Conservation (phyloP, 2,329 filamentous ascomycete species). For the Talaromyces amestolkiae region DNA sequence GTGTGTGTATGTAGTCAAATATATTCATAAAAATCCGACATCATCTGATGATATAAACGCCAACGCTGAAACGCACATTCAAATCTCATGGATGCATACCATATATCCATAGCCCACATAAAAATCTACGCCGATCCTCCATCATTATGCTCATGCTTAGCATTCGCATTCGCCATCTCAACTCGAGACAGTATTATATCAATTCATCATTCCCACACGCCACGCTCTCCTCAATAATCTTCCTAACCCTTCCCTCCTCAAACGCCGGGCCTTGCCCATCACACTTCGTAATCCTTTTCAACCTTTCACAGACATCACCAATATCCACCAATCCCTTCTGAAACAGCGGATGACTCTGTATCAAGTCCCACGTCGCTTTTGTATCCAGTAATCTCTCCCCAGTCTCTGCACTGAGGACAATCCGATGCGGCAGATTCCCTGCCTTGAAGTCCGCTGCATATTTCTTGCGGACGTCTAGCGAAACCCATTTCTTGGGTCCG, state of each 20-base stretch:
- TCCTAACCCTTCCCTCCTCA: constrained; percentile 68
- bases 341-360: constrained; percentile 76
- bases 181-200: constrained; percentile 34
- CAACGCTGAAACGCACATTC: constrained; percentile 15
- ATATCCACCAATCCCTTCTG: constrained; percentile 77
- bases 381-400: constrained; percentile 71
- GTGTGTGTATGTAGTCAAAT: not conserved
- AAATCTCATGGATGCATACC: not conserved
- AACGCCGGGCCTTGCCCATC: constrained; percentile 89
- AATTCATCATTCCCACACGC: constrained; percentile 76
- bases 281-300: constrained; percentile 74
- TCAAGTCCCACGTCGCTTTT: constrained; percentile 83
- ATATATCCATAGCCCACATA: not conserved
- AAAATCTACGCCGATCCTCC: not conserved
- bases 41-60: constrained; percentile 11
- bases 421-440: constrained; percentile 61
- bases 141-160: not conserved
- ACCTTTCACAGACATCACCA: constrained; percentile 71
- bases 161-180: not conserved
- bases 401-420: constrained; percentile 60
- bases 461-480: constrained; percentile 68
- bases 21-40: not conserved
- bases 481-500: constrained; percentile 68
- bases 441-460: constrained; percentile 51
- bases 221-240: constrained; percentile 75